Conservation (phyloP, 306 rosid genomes). For the Cicer yamashitae region DNA sequence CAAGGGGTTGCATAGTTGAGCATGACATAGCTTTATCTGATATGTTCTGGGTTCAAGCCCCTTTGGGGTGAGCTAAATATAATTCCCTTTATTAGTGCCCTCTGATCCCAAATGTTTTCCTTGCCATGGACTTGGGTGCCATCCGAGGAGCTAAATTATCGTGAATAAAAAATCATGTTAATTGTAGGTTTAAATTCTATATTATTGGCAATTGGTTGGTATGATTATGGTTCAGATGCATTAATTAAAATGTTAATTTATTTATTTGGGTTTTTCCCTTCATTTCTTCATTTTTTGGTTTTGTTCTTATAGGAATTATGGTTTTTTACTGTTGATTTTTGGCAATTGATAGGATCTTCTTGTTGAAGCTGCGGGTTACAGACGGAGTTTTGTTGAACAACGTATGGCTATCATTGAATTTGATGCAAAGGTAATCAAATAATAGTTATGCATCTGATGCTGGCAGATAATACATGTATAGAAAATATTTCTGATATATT, state of each 20-base stretch:
- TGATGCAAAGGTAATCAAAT: slow-evolving; percentile 76
- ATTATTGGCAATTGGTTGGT: slow-evolving; percentile 21
- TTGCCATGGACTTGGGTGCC: background rate
- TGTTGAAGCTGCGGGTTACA: slow-evolving; percentile 65
- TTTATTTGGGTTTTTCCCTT: background rate
- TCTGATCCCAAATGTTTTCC: background rate
- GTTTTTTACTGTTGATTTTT: slow-evolving; percentile 33
- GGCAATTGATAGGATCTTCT: slow-evolving; percentile 63
- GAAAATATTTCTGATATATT: no score
- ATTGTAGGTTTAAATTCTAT: slow-evolving; percentile 13
- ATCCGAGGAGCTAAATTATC: background rate
- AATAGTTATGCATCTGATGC: slow-evolving; percentile 16
- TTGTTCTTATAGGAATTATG: slow-evolving; percentile 11
- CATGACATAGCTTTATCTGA: background rate
- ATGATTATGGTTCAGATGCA: slow-evolving; percentile 4
- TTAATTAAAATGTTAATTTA: background rate
- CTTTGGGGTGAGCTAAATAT: background rate
- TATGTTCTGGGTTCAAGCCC: background rate
- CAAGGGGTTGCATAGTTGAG: background rate
- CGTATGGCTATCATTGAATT: slow-evolving; percentile 73
- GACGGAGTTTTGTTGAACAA: slow-evolving; percentile 55
- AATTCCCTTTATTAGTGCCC: background rate
- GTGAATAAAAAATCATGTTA: slow-evolving; percentile 1
- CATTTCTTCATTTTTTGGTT: background rate
- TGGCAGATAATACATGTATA: background rate